Evolutionary conservation across 805 yeast genomes (phyloP), one percentile per base, ranked within the genome.

Genomic region (Torulaspora franciscae): DNA sequence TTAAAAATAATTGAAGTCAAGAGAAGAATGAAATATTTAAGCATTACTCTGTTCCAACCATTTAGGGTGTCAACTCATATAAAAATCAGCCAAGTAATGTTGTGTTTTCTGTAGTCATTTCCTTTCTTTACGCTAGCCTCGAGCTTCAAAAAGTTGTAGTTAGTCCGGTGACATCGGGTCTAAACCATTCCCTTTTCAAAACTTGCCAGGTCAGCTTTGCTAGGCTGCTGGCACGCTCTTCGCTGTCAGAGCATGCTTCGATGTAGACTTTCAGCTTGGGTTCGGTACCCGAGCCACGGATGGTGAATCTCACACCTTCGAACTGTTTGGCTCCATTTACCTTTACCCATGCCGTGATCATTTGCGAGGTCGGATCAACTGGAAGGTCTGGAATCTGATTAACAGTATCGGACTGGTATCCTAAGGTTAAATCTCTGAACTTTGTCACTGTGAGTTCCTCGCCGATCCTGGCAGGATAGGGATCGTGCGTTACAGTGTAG

Each of bases 251-350:
- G 33, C 65, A 65, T 0, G 95, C 93, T 60, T 91, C 99, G 27
- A 91, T 81, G 66, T 91, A 91, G 0, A 91, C 85, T 64, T 91
- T 91, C 51, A 91, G 70, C 62, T 91, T 91, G 2, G 97, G 97
- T 63, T 91, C 99, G 0, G 99, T 91, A 8, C 99, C 99, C 3
- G 96, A 87, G 0, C 97, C 97, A 42, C 99, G 74, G 40, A 86
- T 80, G 0, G 98, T 90, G 59, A 90, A 81, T 28, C 95, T 68
- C 2, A 87, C 80, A 15, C 51, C 52, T 33, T 71, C 76, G 2
- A 57, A 63, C 6, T 42, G 48, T 11, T 51, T 48, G 4, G 48
- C 38, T 1, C 46, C 49, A 2, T 51, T 47, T 2, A 62, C 55
- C 23, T 49, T 51, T 17, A 87, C 66, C 19, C 65, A 64, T 1